Evolutionary conservation across 1,139 yeast species (phyloP), one percentile per base, ranked within the genome.

Genomic region (Suhomyces chickasaworum): DNA sequence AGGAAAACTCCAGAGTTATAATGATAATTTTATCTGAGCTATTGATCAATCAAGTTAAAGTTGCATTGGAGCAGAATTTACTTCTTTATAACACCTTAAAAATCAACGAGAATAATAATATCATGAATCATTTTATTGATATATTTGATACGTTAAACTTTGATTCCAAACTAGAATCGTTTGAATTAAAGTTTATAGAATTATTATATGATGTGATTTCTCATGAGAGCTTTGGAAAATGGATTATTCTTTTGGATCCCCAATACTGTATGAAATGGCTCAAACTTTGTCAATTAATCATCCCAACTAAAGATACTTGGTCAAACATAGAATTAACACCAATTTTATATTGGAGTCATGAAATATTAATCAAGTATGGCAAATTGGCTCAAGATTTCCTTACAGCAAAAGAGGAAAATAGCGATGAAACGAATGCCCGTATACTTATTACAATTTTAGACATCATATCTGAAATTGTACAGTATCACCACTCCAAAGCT

Each of bases 221-320:
- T 4, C 59, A 56, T 37, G 60, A 57, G 31, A 52, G 56, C 22
- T 56, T 56, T 43, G 56, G 53, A 25, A 42, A 37, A 7, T 56
- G 56, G 56, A 27, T 54, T 18, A 8, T 23, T 16, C 22, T 20
- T 5, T 45, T 45, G 20, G 32, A 39, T 10, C 7, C 13, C 4
- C 23, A 7, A 15, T 12, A 8, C 5, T 47, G 52, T 22, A 33
- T 46, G 3, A 23, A 43, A 4, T 54, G 58, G 57, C 38, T 77
- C 34, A 63, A 63, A 42, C 54, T 68, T 4, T 54, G 71, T 4
- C 81, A 78, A 50, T 53, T 77, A 2, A 57, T 79, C 1, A 61
- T 78, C 2, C 77, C 85, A 0, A 75, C 80, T 34, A 74, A 66
- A 45, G 77, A 73, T 8, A 67, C 66, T 23, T 84, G 88, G 87